Base-by-base conservation (phyloP, 306 rosid genomes). In the Rosa multiflora region DNA sequence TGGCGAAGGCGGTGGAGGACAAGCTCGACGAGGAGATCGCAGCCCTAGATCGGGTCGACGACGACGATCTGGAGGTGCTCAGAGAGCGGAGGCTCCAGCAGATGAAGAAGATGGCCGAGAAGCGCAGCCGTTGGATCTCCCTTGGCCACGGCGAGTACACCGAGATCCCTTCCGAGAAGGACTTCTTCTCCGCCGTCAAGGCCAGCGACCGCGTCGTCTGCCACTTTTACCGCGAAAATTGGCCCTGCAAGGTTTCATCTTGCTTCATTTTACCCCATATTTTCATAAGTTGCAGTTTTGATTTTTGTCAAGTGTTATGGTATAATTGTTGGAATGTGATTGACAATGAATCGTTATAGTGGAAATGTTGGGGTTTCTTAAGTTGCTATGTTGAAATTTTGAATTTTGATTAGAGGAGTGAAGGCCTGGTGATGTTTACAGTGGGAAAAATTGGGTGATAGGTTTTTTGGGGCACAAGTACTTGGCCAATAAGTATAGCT, bases 201-300 rank as follows among this genome's bases (percentile, higher is more conserved):
- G 97, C 97, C 81, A 93, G 99, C 73, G 99, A 93, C n/a, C 99
- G 98, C 76, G 99, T 95, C 17, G 97, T 95, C 80, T 95, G 99
- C 84, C 98, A 95, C 75, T 95, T 95, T 87, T 95, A 85, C 82
- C 98, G 99, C 76, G 97, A 95, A 0, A 95, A 95, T 68, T 95
- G 99, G 99, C 99, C 99, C 78, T 95, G 98, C 80, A 95, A 95
- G 98, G 98, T 91, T 37, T 47, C 7, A 13, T 20, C 46, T 58
- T 72, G 5, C 35, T 18, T 14, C 29, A 18, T 51, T 42, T 73
- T 17, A 12, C 0, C 67, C 17, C 7, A 4, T 1, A 11, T 61
- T 23, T 10, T 23, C 17, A 26, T 23, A 2, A n/a, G 26, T 17
- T 49, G 12, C 20, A 5, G 26, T 43, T 29, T 20, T 46, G 39